These are phyloP conservation scores for Suillus subluteus DNA, from an alignment of 768 basidiomycete genomes.

Conservation along the genomic window DNA sequence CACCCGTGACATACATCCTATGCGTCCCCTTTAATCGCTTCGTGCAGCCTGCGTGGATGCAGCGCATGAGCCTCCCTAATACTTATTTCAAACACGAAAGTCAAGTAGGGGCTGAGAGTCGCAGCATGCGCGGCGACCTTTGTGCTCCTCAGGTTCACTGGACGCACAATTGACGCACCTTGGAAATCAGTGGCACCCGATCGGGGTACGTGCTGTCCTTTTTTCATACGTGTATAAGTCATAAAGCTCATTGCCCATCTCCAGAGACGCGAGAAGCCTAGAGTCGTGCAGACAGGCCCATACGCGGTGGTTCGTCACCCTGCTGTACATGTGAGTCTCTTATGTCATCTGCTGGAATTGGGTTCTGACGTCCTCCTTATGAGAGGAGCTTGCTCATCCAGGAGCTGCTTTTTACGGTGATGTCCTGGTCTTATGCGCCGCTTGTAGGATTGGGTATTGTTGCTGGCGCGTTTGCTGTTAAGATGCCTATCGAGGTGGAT, in stretches of 20 bases:
- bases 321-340: slow-evolving; percentile 33
- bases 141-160: slow-evolving; percentile 19
- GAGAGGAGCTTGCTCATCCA: neutral
- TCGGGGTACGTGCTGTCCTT: slow-evolving; percentile 28
- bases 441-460: slow-evolving; percentile 29
- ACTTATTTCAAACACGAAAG: slow-evolving; percentile 25
- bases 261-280: slow-evolving; percentile 35
- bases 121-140: slow-evolving; percentile 31
- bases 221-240: neutral
- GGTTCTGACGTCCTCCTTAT: neutral
- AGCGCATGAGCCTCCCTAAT: slow-evolving; percentile 28
- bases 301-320: slow-evolving; percentile 43
- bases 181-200: slow-evolving; percentile 35
- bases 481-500: slow-evolving; percentile 39
- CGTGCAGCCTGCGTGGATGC: slow-evolving; percentile 41
- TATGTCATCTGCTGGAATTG: neutral
- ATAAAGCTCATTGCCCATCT: slow-evolving; percentile 5
- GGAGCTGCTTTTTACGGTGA: neutral
- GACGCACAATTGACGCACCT: slow-evolving; percentile 21
- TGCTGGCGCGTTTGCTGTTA: slow-evolving; percentile 31
- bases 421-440: slow-evolving; percentile 39
- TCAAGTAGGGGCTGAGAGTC: slow-evolving; percentile 28
- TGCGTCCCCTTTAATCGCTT: slow-evolving; percentile 33
- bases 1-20: slow-evolving; percentile 33
- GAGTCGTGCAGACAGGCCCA: slow-evolving; percentile 34